Evolutionary conservation across 2,329 filamentous ascomycete genomes (phyloP).

Genomic region (Aspergillus fijiensis): DNA sequence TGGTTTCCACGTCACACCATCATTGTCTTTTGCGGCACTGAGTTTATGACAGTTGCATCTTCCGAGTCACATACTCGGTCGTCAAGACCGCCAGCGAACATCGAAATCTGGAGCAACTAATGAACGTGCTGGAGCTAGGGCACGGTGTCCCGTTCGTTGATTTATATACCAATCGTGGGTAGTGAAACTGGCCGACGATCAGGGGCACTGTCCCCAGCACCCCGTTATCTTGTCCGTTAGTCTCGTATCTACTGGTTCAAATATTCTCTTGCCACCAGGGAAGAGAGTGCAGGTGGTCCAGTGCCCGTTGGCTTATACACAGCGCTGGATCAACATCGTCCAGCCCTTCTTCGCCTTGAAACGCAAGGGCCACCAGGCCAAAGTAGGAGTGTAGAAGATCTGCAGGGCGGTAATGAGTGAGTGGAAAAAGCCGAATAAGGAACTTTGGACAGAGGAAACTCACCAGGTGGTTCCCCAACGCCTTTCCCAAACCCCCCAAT

Average conservation of each 20-base stretch:
- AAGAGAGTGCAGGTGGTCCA: slow-evolving; percentile 41
- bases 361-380: slow-evolving; percentile 74
- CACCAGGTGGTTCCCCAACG: slow-evolving; percentile 66
- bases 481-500: slow-evolving; percentile 81
- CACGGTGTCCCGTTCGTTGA: neutral
- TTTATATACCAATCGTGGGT: neutral
- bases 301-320: slow-evolving; percentile 64
- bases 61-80: neutral
- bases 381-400: slow-evolving; percentile 88
- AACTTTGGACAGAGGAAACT: slow-evolving; percentile 13
- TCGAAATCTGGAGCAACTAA: neutral
- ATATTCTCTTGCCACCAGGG: slow-evolving; percentile 36
- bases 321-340: slow-evolving; percentile 71
- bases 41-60: slow-evolving; percentile 11
- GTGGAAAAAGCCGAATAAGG: neutral
- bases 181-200: neutral
- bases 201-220: neutral
- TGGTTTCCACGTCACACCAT: neutral
- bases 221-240: neutral
- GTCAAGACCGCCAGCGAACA: neutral
- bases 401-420: slow-evolving; percentile 27
- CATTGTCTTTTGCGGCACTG: neutral
- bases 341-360: slow-evolving; percentile 68
- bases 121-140: neutral
- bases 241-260: neutral